A percentile compares a stretch with the other conserved stretches of the same genome.
Evolutionary conservation across 2,329 filamentous ascomycete genomes (phyloP).

Genomic region (Aureobasidium uvarum): DNA sequence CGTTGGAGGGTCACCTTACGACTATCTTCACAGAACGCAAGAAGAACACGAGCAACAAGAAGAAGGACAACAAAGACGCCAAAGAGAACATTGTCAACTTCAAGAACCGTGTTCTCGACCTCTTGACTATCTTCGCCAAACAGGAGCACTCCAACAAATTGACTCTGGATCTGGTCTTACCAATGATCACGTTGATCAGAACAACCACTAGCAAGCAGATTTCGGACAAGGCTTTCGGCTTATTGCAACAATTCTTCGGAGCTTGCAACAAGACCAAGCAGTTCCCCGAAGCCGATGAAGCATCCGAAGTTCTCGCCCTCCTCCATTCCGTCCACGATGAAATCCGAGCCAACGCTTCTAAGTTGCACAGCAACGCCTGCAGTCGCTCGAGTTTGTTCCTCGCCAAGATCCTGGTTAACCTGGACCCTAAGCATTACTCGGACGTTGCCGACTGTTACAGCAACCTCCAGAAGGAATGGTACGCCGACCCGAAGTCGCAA

Average conservation of each 20-base stretch:
- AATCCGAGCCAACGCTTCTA: slow-evolving; percentile 61
- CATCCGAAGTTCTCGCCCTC: slow-evolving; percentile 53
- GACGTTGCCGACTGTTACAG: slow-evolving; percentile 45
- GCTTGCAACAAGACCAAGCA: slow-evolving; percentile 53
- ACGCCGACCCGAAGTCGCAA: slow-evolving; percentile 42
- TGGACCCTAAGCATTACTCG: slow-evolving; percentile 43
- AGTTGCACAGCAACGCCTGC: slow-evolving; percentile 70
- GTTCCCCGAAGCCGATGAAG: slow-evolving; percentile 45
- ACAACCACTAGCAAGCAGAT: slow-evolving; percentile 75
- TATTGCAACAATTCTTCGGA: slow-evolving; percentile 71
- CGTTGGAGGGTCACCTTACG: slow-evolving; percentile 75
- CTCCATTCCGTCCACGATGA: slow-evolving; percentile 68
- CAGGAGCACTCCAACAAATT: slow-evolving; percentile 68
- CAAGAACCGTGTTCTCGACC: slow-evolving; percentile 88
- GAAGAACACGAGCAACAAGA: slow-evolving; percentile 63
- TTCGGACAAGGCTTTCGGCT: slow-evolving; percentile 67
- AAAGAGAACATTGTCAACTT: slow-evolving; percentile 89
- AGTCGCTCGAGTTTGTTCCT: slow-evolving; percentile 70
- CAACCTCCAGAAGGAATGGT: slow-evolving; percentile 47
- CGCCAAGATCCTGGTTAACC: slow-evolving; percentile 59
- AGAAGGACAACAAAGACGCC: slow-evolving; percentile 82
- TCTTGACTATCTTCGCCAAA: slow-evolving; percentile 80
- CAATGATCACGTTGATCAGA: slow-evolving; percentile 72
- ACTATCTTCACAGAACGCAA: slow-evolving; percentile 80
- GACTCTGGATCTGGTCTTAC: slow-evolving; percentile 68